Conservation (phyloP, 176 grass and related monocot species). For the Raddia distichophylla region DNA sequence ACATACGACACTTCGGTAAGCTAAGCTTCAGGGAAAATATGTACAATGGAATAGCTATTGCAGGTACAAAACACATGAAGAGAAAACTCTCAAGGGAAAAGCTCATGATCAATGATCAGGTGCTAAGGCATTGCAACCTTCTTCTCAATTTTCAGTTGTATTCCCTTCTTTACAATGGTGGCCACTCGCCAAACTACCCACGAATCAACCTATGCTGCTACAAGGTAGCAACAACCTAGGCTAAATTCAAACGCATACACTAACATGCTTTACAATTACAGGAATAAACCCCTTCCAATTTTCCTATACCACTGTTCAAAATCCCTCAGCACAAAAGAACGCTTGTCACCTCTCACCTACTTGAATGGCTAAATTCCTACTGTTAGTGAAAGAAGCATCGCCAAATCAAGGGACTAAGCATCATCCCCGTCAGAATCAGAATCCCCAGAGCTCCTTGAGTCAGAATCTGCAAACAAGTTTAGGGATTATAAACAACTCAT, state of each 20-base stretch:
- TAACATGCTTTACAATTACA: constrained; percentile 10
- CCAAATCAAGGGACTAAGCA: constrained; percentile 44
- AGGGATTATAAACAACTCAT: constrained; percentile 7
- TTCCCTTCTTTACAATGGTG: constrained; percentile 51
- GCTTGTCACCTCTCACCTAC: constrained; percentile 43
- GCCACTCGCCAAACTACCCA: constrained; percentile 23
- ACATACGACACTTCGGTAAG: not conserved
- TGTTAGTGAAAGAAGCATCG: constrained; percentile 39
- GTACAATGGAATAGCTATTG: not conserved
- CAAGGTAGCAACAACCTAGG: constrained; percentile 38
- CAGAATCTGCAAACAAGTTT: constrained; percentile 58
- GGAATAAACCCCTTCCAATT: constrained; percentile 31
- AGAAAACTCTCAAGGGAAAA: not conserved
- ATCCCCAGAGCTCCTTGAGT: constrained; percentile 58
- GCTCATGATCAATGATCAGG: constrained; percentile 29
- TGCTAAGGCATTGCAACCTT: constrained; percentile 31
- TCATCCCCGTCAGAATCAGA: constrained; percentile 52
- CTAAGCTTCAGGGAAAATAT: not conserved
- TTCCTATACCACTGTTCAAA: constrained; percentile 43
- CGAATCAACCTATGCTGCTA: constrained; percentile 35
- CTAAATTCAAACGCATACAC: not conserved
- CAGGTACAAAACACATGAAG: not conserved
- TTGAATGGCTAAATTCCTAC: constrained; percentile 35
- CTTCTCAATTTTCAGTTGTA: constrained; percentile 21
- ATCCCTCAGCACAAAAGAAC: not conserved